Evolutionary conservation across 768 basidiomycete genomes (phyloP).

Genomic region (Termitomyces sp.): DNA sequence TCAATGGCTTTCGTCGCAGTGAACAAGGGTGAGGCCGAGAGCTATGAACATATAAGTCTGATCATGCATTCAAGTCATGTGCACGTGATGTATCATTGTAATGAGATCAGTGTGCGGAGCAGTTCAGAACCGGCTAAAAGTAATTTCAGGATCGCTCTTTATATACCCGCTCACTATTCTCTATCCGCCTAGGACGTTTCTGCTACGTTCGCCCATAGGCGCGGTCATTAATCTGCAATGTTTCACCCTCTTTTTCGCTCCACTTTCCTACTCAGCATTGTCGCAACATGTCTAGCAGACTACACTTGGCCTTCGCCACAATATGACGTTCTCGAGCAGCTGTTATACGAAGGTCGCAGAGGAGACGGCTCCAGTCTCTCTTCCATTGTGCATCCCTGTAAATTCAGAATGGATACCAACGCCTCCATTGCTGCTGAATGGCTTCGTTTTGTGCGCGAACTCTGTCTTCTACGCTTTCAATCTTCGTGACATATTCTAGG

Average conservation of each 20-base stretch:
- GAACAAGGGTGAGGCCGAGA: too few relatives aligned
- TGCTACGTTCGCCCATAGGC: conserved; percentile 3
- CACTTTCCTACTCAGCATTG: conserved; percentile 11
- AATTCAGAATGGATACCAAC: conserved; percentile 19
- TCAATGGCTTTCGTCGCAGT: neutral
- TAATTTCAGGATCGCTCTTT: neutral
- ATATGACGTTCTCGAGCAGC: conserved; percentile 29
- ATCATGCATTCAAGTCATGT: too few relatives aligned
- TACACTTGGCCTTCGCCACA: conserved; percentile 29
- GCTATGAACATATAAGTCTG: neutral
- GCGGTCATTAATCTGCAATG: conserved; percentile 11
- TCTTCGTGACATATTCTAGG: conserved; percentile 19
- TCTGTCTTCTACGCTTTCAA: neutral
- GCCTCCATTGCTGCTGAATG: conserved; percentile 33
- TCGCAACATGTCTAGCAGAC: conserved; percentile 15
- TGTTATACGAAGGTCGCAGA: conserved; percentile 29
- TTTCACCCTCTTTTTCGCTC: conserved; percentile 15
- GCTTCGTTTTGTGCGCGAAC: conserved; percentile 28
- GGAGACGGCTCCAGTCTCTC: conserved; percentile 26
- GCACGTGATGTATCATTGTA: neutral
- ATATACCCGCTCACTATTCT: neutral
- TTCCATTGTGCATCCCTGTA: conserved; percentile 23
- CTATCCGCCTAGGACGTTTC: neutral
- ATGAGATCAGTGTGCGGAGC: neutral
- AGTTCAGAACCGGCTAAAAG: neutral